These are phyloP conservation scores for Epicoccum nigrum DNA, from an alignment of 2,329 filamentous ascomycete species.

Conservation along the genomic window DNA sequence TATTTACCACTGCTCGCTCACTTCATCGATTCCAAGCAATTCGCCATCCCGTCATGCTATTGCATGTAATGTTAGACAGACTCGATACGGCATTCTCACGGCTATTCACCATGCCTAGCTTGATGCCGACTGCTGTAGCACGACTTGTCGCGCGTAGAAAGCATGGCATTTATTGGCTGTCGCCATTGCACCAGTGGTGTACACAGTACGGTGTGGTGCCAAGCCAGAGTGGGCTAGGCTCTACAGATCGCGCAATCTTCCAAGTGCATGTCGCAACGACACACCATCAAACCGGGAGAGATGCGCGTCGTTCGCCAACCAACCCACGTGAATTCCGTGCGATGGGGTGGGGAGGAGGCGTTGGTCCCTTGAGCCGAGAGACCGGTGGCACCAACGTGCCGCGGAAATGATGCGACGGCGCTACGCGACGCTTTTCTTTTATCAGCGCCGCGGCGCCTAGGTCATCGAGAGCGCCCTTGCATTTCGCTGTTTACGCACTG, in stretches of 20 bases:
- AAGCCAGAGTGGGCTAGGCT: constrained; percentile 16
- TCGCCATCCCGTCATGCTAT: constrained; percentile 3
- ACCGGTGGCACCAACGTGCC: neutral
- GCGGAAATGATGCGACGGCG: constrained; percentile 4
- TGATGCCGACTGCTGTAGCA: constrained; percentile 6
- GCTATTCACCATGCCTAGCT: constrained; percentile 20
- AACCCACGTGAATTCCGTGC: neutral
- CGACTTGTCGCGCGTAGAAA: neutral
- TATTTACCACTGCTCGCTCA: too few species aligned
- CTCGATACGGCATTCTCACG: constrained; percentile 19
- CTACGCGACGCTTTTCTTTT: constrained; percentile 9
- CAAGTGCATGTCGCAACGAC: constrained; percentile 29
- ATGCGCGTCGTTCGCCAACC: constrained; percentile 2
- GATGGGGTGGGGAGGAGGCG: constrained; percentile 1
- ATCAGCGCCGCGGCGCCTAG: constrained; percentile 8
- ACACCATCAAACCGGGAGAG: constrained; percentile 5
- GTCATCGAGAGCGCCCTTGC: neutral
- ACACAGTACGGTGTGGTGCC: constrained; percentile 13
- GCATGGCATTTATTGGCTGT: constrained; percentile 2
- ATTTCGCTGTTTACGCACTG: neutral
- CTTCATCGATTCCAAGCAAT: too few species aligned
- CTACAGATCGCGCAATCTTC: constrained; percentile 28
- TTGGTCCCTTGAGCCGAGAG: neutral
- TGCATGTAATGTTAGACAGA: neutral
- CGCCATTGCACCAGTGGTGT: neutral